Base-by-base conservation (phyloP, 108 stramenopile species). In the Phaeodactylum tricornutum region DNA sequence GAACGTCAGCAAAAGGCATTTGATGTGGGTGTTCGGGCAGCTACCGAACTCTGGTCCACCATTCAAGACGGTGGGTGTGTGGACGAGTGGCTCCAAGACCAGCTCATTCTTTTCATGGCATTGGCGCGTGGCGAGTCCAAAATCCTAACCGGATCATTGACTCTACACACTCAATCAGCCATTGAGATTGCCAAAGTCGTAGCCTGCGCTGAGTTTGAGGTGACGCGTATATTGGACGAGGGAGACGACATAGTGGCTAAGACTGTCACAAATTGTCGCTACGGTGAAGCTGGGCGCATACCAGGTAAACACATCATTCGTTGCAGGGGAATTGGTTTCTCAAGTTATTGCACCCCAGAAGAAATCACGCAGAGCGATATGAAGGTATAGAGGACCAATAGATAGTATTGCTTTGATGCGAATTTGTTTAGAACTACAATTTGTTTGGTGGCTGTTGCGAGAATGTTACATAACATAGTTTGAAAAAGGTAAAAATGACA, bases 101-200 rank as follows among this genome's bases (percentile, higher is more conserved):
- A 82, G 40, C 52, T 82, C 23, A 74, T 82, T 21, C 24, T 77
- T 7, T 82, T 61, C 57, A 82, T 82, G 80, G 80, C 80, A 15
- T 42, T 82, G 29, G 80, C 75, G 0, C 32, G 68, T 17, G 75
- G 75, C 3, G 61, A n/a, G 6, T 77, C 75, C 16, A 67, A 74
- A 63, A 43, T 82, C 0, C 17, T 77, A 4, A 71, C 75, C 2
- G 75, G 73, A 22, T 57, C 57, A 8, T 25, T 82, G 50, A 82
- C 80, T 17, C 49, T 57, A 31, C 80, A 82, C 45, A 82, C 80
- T 22, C 62, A 53, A 65, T 77, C 75, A 12, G 75, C 80, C 8
- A 82, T 82, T 53, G 55, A 43, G 60, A 39, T 71, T 27, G 80
- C 80, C 9, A 17, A 43, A 11, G 27, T 17, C 20, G 50, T 7